A percentile compares a stretch with the other conserved stretches of the same genome.
phyloP scores from a whole-genome alignment of 192 early-diverging fungal species.

The Dissophora globulifera region DNA sequence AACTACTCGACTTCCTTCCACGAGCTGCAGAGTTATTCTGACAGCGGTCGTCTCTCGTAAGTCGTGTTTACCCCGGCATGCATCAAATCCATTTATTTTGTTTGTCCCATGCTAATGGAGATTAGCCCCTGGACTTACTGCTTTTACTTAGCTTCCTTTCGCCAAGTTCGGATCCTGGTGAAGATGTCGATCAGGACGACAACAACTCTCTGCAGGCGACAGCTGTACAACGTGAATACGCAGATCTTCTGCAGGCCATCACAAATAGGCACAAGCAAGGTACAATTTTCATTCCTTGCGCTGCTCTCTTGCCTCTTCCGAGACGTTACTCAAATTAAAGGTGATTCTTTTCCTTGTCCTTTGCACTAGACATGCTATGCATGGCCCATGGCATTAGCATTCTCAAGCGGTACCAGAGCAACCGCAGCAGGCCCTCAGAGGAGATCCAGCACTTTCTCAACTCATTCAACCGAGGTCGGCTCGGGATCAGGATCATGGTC shows the following conservation, averaged over 20 bases:
- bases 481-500: constrained; percentile 48
- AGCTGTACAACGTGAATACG: constrained; percentile 32
- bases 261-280: constrained; percentile 52
- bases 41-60: constrained; percentile 38
- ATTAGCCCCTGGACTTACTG: not conserved
- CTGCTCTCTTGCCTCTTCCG: no score
- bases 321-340: not conserved
- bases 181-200: constrained; percentile 28
- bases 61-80: not conserved
- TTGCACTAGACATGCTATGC: constrained; percentile 21
- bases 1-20: constrained; percentile 37
- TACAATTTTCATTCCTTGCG: no score
- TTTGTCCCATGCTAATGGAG: no score
- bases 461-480: constrained; percentile 45
- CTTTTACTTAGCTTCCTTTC: constrained; percentile 30
- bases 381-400: constrained; percentile 52
- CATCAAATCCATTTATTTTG: not conserved
- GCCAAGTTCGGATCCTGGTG: constrained; percentile 10
- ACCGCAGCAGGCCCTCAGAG: constrained; percentile 16
- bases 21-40: constrained; percentile 33
- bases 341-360: not conserved
- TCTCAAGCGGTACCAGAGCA: constrained; percentile 42
- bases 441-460: constrained; percentile 46
- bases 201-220: constrained; percentile 18
- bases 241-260: constrained; percentile 34